Base-by-base conservation (phyloP, 257 asterid genomes). In the Eucommia ulmoides region DNA sequence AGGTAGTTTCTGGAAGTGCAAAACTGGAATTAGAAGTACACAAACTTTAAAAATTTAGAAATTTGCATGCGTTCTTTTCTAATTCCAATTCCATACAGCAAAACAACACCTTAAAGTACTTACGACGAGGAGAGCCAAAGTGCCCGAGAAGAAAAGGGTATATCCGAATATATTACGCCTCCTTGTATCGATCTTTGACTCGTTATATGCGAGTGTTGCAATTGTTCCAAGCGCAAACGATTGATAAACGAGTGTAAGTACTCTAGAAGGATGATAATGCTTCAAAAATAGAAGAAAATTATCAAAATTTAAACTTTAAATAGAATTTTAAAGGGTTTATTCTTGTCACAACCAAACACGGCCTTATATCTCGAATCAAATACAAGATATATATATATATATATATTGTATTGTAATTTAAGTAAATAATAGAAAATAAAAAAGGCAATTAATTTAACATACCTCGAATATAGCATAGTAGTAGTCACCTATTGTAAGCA, bases 181-280 rank as follows among this genome's bases (percentile, higher is more conserved):
- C 64, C 97, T 76, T 16, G 97, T 84, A 53, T 84, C 71, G 2
- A 88, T 19, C 42, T 50, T 76, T 4, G 87, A 82, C 74, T 84
- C 96, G 45, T 76, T 38, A 61, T 73, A 75, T 33, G 94, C 69
- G 20, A 78, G 66, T 17, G 76, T 38, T 1, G 55, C 68, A 63
- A 80, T 78, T n/a, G 74, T 60, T 24, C 64, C 78, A 41, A 84
- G 63, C 15, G 93, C 88, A 73, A 84, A 82, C 6, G 93, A 88
- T 55, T 84, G 91, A 70, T 82, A 84, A 45, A 84, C 93, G 3
- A 84, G 78, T 41, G 96, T 80, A 33, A 84, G 88, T 20, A 82
- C 93, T 64, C 97, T 74, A 0, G 84, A 52, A 25, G 96, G 93
- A 71, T 84, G 97, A 49, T 84, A 88, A 21, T 61, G 14, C 97